Conservation (phyloP, 805 yeast species). For the Ascoidea asiatica region DNA sequence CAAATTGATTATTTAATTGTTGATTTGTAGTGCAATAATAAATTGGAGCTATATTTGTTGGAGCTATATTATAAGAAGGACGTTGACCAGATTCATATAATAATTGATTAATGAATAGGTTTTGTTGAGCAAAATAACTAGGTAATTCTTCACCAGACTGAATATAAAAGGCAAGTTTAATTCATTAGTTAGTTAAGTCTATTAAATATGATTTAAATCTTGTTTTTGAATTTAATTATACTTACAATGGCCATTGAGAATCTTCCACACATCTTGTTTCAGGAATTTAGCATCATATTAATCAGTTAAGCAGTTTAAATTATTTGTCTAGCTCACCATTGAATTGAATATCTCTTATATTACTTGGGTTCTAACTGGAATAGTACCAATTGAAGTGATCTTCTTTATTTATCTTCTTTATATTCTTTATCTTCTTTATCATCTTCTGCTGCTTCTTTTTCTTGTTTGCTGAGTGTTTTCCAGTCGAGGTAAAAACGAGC, state of each 20-base stretch:
- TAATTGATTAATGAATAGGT: constrained; percentile 16
- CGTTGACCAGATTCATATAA: constrained; percentile 13
- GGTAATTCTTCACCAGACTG: constrained; percentile 10
- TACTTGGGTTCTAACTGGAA: no score
- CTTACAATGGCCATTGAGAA: constrained; percentile 35
- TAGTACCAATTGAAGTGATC: no score
- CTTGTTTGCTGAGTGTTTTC: no score
- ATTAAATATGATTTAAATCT: neutral
- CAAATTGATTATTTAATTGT: constrained; percentile 13
- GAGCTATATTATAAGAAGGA: constrained; percentile 46
- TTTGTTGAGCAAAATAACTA: constrained; percentile 7
- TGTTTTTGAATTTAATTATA: constrained; percentile 1
- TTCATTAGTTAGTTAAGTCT: neutral
- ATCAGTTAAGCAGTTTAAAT: no score
- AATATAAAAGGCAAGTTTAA: constrained; percentile 16
- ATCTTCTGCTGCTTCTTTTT: no score
- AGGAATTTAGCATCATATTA: no score
- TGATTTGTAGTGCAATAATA: constrained; percentile 9
- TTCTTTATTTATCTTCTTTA: no score
- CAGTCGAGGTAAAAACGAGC: no score
- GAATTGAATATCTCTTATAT: no score
- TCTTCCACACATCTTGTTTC: constrained; percentile 67
- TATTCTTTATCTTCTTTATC: no score
- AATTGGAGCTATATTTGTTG: constrained; percentile 35
- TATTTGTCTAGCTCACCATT: no score